Percentiles rank a stretch among this genome's conserved stretches.
Conservation (phyloP, 148 eudicot genomes). For the Diospyros lotus region DNA sequence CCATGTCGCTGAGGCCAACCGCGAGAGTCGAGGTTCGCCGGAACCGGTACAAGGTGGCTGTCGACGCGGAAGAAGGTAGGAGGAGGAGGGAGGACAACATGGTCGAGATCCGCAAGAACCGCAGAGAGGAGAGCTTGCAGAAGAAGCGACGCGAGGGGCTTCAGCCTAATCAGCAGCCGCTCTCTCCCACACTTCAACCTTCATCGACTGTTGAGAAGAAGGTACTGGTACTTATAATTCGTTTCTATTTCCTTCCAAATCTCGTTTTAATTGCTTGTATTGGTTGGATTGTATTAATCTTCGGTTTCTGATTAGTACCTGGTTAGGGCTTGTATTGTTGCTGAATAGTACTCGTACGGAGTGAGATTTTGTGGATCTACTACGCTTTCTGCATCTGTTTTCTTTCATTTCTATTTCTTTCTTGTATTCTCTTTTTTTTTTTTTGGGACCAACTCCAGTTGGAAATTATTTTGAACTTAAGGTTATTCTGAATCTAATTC, state of each 20-base stretch:
- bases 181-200: conserved; percentile 1
- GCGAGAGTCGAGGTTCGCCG: conserved; percentile 34
- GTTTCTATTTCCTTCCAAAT: neutral
- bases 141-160: conserved; percentile 41
- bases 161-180: conserved; percentile 9
- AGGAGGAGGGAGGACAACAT: conserved; percentile 45
- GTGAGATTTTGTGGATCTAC: neutral
- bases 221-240: conserved; percentile 2
- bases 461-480: too few species aligned
- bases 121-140: conserved; percentile 36
- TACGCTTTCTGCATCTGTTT: too few species aligned
- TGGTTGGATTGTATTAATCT: too few species aligned
- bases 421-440: too few species aligned
- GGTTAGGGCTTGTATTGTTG: neutral
- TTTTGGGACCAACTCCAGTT: too few species aligned
- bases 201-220: conserved; percentile 16
- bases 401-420: too few species aligned
- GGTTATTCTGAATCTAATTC: too few species aligned
- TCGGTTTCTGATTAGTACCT: too few species aligned
- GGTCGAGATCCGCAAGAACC: conserved; percentile 45
- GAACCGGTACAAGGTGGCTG: conserved; percentile 43
- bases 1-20: conserved; percentile 39
- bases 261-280: too few species aligned
- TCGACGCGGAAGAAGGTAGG: conserved; percentile 45
- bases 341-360: too few species aligned